Conservation (phyloP, 2,329 filamentous ascomycete species). For the Pseudocercospora musae region DNA sequence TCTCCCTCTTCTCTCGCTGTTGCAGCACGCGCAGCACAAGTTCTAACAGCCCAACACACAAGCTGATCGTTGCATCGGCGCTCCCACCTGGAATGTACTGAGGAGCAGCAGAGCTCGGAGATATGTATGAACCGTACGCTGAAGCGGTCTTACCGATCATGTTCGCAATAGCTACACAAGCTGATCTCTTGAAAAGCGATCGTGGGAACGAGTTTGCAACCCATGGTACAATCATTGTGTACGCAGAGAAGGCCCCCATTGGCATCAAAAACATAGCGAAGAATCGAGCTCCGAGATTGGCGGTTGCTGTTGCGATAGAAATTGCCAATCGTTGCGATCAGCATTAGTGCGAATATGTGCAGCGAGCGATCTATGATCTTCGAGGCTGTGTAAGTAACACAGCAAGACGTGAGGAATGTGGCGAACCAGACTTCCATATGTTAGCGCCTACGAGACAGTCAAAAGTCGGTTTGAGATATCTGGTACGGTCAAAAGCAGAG, state of each 20-base stretch:
- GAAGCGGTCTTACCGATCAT: slow-evolving; percentile 36
- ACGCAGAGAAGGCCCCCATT: slow-evolving; percentile 30
- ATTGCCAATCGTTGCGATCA: slow-evolving; percentile 53
- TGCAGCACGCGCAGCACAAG: slow-evolving; percentile 36
- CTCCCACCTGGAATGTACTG: slow-evolving; percentile 39
- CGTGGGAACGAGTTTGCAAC: slow-evolving; percentile 28
- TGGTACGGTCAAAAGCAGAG: slow-evolving; percentile 54
- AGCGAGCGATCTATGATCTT: slow-evolving; percentile 54
- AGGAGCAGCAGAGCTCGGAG: slow-evolving; percentile 34
- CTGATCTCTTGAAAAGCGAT: slow-evolving; percentile 69
- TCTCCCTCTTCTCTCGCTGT: slow-evolving; percentile 35
- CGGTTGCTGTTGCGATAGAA: slow-evolving; percentile 54
- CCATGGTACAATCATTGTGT: slow-evolving; percentile 33
- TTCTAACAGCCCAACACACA: slow-evolving; percentile 37
- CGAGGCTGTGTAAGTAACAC: slow-evolving; percentile 55
- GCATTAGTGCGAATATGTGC: slow-evolving; percentile 55
- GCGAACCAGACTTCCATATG: slow-evolving; percentile 53
- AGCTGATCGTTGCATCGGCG: slow-evolving; percentile 37
- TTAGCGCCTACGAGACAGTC: neutral
- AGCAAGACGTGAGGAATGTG: slow-evolving; percentile 53
- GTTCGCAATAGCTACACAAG: slow-evolving; percentile 70
- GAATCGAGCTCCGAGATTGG: slow-evolving; percentile 52
- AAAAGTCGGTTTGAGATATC: neutral
- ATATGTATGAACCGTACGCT: slow-evolving; percentile 38
- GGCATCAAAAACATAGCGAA: slow-evolving; percentile 61